Percentiles rank a stretch among this genome's conserved stretches.
phyloP scores from a whole-genome alignment of 768 basidiomycete genomes.

The Lentinula raphanica region DNA sequence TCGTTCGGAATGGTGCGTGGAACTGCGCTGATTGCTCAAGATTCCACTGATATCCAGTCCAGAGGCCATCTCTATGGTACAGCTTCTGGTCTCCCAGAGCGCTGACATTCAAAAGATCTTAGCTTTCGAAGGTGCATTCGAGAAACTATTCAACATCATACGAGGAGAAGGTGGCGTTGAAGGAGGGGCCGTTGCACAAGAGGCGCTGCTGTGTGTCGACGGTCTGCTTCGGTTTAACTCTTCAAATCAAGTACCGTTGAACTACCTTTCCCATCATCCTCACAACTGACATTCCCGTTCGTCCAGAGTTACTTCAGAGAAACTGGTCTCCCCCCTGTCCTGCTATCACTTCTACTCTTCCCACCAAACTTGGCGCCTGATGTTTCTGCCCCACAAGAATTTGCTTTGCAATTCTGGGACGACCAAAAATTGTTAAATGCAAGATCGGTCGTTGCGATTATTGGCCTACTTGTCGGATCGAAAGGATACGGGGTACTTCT shows the following conservation, averaged over 20 bases:
- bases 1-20: slow-evolving; percentile 77
- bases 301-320: slow-evolving; percentile 93
- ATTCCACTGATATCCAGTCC: slow-evolving; percentile 11
- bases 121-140: slow-evolving; percentile 95
- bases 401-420: slow-evolving; percentile 96
- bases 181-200: slow-evolving; percentile 80
- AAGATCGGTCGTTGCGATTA: slow-evolving; percentile 71
- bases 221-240: slow-evolving; percentile 87
- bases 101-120: slow-evolving; percentile 95
- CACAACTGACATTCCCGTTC: slow-evolving; percentile 17
- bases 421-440: slow-evolving; percentile 83
- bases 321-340: slow-evolving; percentile 62
- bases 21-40: not conserved
- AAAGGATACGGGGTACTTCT: slow-evolving; percentile 59
- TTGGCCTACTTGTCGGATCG: slow-evolving; percentile 79
- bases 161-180: slow-evolving; percentile 87
- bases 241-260: slow-evolving; percentile 90
- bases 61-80: slow-evolving; percentile 84
- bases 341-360: slow-evolving; percentile 68
- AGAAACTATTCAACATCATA: slow-evolving; percentile 88
- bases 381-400: slow-evolving; percentile 73
- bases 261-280: too few species aligned
- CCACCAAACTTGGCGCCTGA: slow-evolving; percentile 56
- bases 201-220: slow-evolving; percentile 83
- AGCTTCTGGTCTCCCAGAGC: slow-evolving; percentile 77